Conservation (phyloP, 306 rosid species). For the Lotus japonicus region DNA sequence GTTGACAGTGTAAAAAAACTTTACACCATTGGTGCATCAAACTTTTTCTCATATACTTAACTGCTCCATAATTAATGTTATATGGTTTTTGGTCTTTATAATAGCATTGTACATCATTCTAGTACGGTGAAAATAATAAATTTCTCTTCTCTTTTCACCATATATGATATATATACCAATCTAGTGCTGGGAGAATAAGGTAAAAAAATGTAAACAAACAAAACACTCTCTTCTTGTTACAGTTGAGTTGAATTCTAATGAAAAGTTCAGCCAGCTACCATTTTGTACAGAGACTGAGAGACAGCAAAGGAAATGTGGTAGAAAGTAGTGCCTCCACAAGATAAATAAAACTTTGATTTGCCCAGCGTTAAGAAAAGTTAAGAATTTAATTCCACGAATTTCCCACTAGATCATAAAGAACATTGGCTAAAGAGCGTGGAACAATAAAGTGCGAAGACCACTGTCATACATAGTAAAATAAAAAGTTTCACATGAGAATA, state of each 20-base stretch:
- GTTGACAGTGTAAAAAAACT: too few species aligned
- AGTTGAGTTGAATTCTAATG: neutral
- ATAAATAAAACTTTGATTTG: neutral
- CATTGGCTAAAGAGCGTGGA: neutral
- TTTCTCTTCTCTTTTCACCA: too few species aligned
- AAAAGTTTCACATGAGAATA: conserved; percentile 14
- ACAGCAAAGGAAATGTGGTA: neutral
- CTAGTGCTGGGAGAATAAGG: too few species aligned
- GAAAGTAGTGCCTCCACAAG: neutral
- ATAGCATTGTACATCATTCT: too few species aligned
- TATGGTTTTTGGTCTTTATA: neutral
- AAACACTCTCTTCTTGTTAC: too few species aligned
- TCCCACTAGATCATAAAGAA: conserved; percentile 12
- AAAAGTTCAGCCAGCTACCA: neutral
- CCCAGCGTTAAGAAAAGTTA: neutral
- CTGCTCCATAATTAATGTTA: neutral
- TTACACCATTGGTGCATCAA: too few species aligned
- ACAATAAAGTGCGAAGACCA: neutral
- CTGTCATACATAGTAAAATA: neutral
- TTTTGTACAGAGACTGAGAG: neutral
- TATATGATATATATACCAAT: too few species aligned
- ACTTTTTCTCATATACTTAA: too few species aligned
- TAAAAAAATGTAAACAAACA: too few species aligned
- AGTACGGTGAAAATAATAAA: too few species aligned
- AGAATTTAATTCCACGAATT: conserved; percentile 11